Percentiles rank a stretch among this genome's conserved stretches.
These are phyloP conservation scores for Fusarium fracticaudum DNA, from an alignment of 2,329 filamentous ascomycete genomes.

Conservation along the genomic window DNA sequence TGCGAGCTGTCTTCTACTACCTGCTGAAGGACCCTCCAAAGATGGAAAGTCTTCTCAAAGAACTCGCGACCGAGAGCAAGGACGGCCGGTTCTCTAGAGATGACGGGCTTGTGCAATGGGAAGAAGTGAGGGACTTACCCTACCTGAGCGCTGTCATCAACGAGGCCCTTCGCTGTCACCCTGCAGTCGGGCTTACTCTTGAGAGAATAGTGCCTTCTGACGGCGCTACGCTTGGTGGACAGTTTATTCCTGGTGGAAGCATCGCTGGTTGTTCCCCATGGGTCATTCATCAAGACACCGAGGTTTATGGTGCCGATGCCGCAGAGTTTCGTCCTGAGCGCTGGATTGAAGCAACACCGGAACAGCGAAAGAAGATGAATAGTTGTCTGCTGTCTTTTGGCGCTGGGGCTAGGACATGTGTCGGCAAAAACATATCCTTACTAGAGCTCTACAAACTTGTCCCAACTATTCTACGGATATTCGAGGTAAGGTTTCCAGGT, in stretches of 20 bases:
- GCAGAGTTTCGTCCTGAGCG: constrained; percentile 74
- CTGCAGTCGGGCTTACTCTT: constrained; percentile 74
- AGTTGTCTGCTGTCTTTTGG: constrained; percentile 65
- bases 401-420: constrained; percentile 74
- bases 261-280: constrained; percentile 79
- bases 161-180: constrained; percentile 79
- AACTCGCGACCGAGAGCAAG: constrained; percentile 67
- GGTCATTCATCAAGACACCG: constrained; percentile 74
- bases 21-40: constrained; percentile 68
- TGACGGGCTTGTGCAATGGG: constrained; percentile 71
- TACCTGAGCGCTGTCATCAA: constrained; percentile 84
- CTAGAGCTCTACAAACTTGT: constrained; percentile 71
- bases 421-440: constrained; percentile 71
- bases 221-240: constrained; percentile 69
- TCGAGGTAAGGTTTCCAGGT: constrained; percentile 1
- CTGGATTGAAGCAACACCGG: constrained; percentile 65
- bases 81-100: constrained; percentile 60
- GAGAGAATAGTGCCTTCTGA: constrained; percentile 75
- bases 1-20: constrained; percentile 77
- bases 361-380: constrained; percentile 37
- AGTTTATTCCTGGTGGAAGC: constrained; percentile 71
- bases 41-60: constrained; percentile 63
- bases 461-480: constrained; percentile 45
- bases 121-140: constrained; percentile 72
- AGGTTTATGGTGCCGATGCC: constrained; percentile 74